Evolutionary conservation across 192 early-diverging fungal genomes (phyloP).

Genomic region (Entomortierella lignicola): DNA sequence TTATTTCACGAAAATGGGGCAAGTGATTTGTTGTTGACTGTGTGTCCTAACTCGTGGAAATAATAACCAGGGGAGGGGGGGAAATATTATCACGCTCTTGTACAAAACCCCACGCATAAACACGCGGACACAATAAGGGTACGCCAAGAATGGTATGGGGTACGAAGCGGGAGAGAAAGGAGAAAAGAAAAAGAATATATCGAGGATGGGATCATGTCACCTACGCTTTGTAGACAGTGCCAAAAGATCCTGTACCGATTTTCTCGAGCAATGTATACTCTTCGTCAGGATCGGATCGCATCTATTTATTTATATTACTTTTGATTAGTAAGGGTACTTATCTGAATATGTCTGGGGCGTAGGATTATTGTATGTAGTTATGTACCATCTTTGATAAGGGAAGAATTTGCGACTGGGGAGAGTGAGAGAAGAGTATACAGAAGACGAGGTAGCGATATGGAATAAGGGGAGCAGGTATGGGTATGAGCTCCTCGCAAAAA

Average conservation of each 20-base stretch:
- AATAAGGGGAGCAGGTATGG: no score
- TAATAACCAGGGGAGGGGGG: slow-evolving; percentile 3
- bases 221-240: slow-evolving; percentile 67
- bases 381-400: neutral
- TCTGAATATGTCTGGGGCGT: neutral
- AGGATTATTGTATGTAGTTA: neutral
- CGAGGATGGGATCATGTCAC: slow-evolving; percentile 5
- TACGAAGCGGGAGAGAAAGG: neutral
- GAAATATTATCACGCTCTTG: neutral
- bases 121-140: no score
- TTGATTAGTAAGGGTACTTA: neutral
- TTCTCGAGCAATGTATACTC: slow-evolving; percentile 62
- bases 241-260: slow-evolving; percentile 65
- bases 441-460: neutral
- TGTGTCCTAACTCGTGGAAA: slow-evolving; percentile 7
- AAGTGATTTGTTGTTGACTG: neutral
- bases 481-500: no score
- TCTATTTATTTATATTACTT: slow-evolving; percentile 11
- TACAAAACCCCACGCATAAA: no score
- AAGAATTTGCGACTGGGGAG: neutral
- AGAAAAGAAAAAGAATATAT: neutral
- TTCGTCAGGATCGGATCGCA: slow-evolving; percentile 55
- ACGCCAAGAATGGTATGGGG: no score
- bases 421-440: neutral
- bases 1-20: neutral